phyloP scores from a whole-genome alignment of 2,329 filamentous ascomycete species.

The Talaromyces sp. region DNA sequence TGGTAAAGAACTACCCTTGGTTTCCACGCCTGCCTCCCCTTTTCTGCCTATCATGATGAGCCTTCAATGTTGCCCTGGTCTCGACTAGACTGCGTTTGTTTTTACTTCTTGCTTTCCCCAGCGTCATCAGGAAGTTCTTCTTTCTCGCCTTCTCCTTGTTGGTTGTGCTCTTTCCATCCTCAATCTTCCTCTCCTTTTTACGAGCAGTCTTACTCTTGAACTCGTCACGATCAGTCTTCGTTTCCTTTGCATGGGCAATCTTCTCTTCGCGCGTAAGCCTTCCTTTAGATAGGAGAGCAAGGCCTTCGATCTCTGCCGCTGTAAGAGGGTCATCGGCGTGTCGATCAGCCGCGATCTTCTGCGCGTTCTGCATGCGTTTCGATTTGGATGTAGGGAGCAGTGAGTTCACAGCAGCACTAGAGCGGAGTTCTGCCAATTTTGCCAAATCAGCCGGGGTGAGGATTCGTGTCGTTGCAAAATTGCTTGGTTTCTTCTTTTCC shows the following conservation, averaged over 20 bases:
- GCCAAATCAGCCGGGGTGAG: slow-evolving; percentile 94
- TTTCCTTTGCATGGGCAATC: slow-evolving; percentile 74
- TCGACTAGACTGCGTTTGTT: slow-evolving; percentile 90
- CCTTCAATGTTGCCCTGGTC: slow-evolving; percentile 73
- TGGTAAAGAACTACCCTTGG: slow-evolving; percentile 23
- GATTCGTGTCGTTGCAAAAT: slow-evolving; percentile 86
- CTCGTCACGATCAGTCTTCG: slow-evolving; percentile 70
- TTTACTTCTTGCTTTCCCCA: slow-evolving; percentile 93
- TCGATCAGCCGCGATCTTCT: slow-evolving; percentile 44
- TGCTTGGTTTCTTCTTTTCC: slow-evolving; percentile 32
- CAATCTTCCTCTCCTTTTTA: slow-evolving; percentile 79
- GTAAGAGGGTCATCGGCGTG: slow-evolving; percentile 87
- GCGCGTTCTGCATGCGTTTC: slow-evolving; percentile 42
- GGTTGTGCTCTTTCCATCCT: slow-evolving; percentile 89
- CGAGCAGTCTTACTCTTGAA: slow-evolving; percentile 84
- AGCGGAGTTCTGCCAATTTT: slow-evolving; percentile 84
- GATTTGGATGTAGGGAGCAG: slow-evolving; percentile 43
- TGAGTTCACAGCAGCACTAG: slow-evolving; percentile 67
- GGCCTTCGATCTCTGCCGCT: slow-evolving; percentile 84
- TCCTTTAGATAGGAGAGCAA: slow-evolving; percentile 64
- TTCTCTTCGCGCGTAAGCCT: slow-evolving; percentile 89
- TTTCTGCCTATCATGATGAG: slow-evolving; percentile 78
- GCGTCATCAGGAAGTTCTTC: slow-evolving; percentile 99
- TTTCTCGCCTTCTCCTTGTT: slow-evolving; percentile 94
- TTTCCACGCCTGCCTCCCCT: slow-evolving; percentile 80